A percentile compares a stretch with the other conserved stretches of the same genome.
phyloP scores from a whole-genome alignment of 805 yeast species.

The Naumovozyma dairenensis region DNA sequence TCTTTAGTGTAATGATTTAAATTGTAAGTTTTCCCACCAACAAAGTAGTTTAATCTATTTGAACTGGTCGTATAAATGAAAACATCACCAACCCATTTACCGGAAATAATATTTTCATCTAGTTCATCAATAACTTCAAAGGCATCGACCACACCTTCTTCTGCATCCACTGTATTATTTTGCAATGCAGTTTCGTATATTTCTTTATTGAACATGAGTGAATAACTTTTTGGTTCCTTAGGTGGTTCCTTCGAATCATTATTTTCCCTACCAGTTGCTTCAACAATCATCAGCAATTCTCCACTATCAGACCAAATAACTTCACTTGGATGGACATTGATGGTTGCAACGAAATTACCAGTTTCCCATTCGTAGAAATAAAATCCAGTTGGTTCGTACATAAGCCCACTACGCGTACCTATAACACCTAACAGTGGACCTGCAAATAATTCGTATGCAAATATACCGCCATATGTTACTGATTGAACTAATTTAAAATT shows the following conservation, averaged over 20 bases:
- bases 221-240: constrained; percentile 50
- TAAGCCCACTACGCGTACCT: too few relatives aligned
- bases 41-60: constrained; percentile 85
- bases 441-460: constrained; percentile 70
- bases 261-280: constrained; percentile 42
- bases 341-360: constrained; percentile 74
- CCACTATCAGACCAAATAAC: constrained; percentile 93
- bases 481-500: constrained; percentile 74
- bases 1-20: constrained; percentile 87
- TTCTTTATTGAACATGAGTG: constrained; percentile 64
- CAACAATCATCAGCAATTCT: constrained; percentile 68
- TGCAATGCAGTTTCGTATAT: constrained; percentile 53
- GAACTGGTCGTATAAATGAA: constrained; percentile 81
- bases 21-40: constrained; percentile 87
- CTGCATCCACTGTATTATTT: constrained; percentile 50
- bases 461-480: constrained; percentile 54
- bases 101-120: constrained; percentile 72
- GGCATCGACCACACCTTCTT: constrained; percentile 82
- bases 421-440: constrained; percentile 75
- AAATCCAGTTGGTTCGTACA: constrained; percentile 74
- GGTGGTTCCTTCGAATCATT: constrained; percentile 5
- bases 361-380: constrained; percentile 92
- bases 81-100: constrained; percentile 96
- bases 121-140: constrained; percentile 80
- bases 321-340: constrained; percentile 74